These are phyloP conservation scores for Phylloporus rhodoxanthus DNA, from an alignment of 768 basidiomycete genomes.

Conservation along the genomic window DNA sequence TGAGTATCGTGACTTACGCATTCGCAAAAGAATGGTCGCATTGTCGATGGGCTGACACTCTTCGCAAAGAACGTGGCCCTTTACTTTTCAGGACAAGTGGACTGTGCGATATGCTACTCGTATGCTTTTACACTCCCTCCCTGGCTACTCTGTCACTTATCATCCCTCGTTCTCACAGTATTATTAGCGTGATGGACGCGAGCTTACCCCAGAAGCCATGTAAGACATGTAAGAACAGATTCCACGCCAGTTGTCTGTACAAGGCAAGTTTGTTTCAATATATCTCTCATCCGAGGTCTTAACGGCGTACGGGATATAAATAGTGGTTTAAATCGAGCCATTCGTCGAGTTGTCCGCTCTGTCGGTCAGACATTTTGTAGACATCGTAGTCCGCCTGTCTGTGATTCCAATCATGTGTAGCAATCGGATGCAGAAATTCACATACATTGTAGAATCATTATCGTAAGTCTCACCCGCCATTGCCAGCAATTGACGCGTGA, in stretches of 20 bases:
- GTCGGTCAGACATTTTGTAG: constrained; percentile 74
- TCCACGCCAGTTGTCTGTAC: constrained; percentile 88
- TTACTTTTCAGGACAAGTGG: constrained; percentile 93
- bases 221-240: constrained; percentile 89
- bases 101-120: constrained; percentile 97
- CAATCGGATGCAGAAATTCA: too few species aligned
- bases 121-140: constrained; percentile 32
- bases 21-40: constrained; percentile 68
- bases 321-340: constrained; percentile 90
- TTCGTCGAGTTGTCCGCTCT: constrained; percentile 86
- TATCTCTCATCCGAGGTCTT: background rate
- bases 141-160: background rate
- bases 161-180: constrained; percentile 39
- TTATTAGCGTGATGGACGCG: constrained; percentile 86
- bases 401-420: too few species aligned
- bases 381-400: background rate
- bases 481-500: too few species aligned
- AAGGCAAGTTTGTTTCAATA: constrained; percentile 46
- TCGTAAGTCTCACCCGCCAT: too few species aligned
- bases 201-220: constrained; percentile 86
- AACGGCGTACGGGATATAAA: background rate
- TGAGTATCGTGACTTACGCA: background rate
- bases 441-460: too few species aligned
- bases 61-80: constrained; percentile 93
- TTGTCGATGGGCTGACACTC: constrained; percentile 79